Evolutionary conservation across 2,329 filamentous ascomycete species (phyloP).

Genomic region (Gliomastix tumulicola): DNA sequence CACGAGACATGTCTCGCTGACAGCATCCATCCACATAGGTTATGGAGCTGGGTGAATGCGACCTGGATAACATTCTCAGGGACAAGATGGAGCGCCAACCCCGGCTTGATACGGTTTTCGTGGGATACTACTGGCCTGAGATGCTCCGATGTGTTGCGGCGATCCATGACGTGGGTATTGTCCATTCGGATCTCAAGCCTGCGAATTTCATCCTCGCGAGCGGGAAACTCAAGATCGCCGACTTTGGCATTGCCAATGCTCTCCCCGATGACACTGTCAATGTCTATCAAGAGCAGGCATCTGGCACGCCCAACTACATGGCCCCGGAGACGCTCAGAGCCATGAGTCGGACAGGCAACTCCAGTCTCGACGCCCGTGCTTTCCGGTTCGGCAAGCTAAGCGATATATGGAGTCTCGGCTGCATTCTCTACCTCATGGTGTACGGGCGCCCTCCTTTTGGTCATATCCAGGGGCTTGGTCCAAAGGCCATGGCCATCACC

Average conservation of each 20-base stretch:
- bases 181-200: slow-evolving; percentile 94
- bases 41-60: no score
- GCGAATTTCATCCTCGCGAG: slow-evolving; percentile 98
- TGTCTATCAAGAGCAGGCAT: slow-evolving; percentile 89
- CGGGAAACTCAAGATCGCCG: slow-evolving; percentile 90
- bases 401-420: slow-evolving; percentile 84
- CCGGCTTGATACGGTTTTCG: no score
- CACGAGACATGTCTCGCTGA: no score
- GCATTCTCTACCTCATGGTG: slow-evolving; percentile 89
- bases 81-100: no score
- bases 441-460: slow-evolving; percentile 81
- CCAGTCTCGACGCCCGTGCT: background rate
- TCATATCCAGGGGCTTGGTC: slow-evolving; percentile 48
- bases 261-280: slow-evolving; percentile 97
- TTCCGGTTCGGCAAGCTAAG: slow-evolving; percentile 75
- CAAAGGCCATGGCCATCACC: background rate
- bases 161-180: slow-evolving; percentile 95
- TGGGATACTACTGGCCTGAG: slow-evolving; percentile 90
- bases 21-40: no score
- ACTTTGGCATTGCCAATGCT: slow-evolving; percentile 91
- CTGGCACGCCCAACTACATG: slow-evolving; percentile 98
- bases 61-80: no score
- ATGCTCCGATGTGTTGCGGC: slow-evolving; percentile 88
- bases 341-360: background rate
- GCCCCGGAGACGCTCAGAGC: slow-evolving; percentile 83